Percentiles rank a stretch among this genome's conserved stretches.
Evolutionary conservation across 495 filamentous ascomycete species (phyloP).

Genomic region (Tuber umbilicatum): DNA sequence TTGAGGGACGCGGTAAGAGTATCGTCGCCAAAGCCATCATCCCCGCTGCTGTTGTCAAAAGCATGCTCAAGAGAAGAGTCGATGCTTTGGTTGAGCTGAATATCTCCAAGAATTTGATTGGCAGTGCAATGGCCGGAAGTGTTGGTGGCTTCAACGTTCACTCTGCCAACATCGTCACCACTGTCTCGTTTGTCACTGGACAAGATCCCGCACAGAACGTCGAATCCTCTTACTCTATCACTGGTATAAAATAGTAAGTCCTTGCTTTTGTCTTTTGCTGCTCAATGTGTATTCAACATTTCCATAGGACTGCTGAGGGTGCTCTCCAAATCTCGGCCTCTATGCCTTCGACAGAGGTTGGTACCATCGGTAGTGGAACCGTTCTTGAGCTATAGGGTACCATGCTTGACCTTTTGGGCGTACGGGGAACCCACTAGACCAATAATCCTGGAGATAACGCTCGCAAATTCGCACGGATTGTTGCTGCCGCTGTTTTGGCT

Average conservation of each 20-base stretch:
- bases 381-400: slow-evolving; percentile 90
- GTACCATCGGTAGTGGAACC: slow-evolving; percentile 92
- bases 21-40: slow-evolving; percentile 97
- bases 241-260: slow-evolving; percentile 96
- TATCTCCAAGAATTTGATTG: slow-evolving; percentile 90
- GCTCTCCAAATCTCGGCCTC: slow-evolving; percentile 91
- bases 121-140: slow-evolving; percentile 91
- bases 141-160: slow-evolving; percentile 98
- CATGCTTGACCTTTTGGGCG: slow-evolving; percentile 94
- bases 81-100: slow-evolving; percentile 87
- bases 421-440: slow-evolving; percentile 82
- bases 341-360: slow-evolving; percentile 96
- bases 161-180: slow-evolving; percentile 94
- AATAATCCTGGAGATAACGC: slow-evolving; percentile 90
- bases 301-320: slow-evolving; percentile 62
- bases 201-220: slow-evolving; percentile 98
- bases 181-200: slow-evolving; percentile 92
- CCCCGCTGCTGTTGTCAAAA: slow-evolving; percentile 76
- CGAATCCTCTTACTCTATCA: slow-evolving; percentile 96
- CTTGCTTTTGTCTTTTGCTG: neutral
- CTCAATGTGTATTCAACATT: slow-evolving; percentile 31
- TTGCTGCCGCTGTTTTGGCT: slow-evolving; percentile 78
- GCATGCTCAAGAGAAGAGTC: slow-evolving; percentile 86
- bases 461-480: slow-evolving; percentile 76
- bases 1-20: slow-evolving; percentile 94